Conservation (phyloP, 345 rosid genomes). For the Litchi chinensis region DNA sequence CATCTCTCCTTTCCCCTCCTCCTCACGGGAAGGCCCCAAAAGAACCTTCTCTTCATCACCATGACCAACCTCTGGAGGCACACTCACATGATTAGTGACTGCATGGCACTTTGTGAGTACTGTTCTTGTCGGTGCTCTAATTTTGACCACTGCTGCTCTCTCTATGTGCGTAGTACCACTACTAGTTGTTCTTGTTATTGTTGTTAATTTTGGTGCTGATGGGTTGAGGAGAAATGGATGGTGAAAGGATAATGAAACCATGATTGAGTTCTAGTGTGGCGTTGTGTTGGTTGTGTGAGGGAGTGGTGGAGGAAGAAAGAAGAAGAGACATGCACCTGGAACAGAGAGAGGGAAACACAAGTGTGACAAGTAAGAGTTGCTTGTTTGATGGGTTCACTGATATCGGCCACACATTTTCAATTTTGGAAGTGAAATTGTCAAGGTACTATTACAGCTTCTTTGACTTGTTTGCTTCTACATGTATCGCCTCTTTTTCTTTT, state of each 20-base stretch:
- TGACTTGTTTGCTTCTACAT: background rate
- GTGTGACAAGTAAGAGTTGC: conserved; percentile 15
- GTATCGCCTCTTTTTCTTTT: background rate
- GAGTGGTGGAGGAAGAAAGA: background rate
- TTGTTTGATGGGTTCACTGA: conserved; percentile 25
- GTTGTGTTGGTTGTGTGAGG: background rate
- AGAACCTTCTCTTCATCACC: conserved; percentile 32
- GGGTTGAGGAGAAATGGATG: conserved; percentile 20
- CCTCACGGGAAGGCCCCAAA: conserved; percentile 35
- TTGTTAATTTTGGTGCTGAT: conserved; percentile 13
- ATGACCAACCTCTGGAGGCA: conserved; percentile 20
- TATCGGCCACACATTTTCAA: conserved; percentile 35
- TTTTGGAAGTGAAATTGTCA: background rate
- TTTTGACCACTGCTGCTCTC: background rate
- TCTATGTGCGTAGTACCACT: background rate
- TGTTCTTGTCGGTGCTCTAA: background rate
- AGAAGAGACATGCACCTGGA: background rate
- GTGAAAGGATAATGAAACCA: conserved; percentile 27
- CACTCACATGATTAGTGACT: conserved; percentile 29
- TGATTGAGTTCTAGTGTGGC: background rate
- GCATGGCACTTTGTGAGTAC: conserved; percentile 30
- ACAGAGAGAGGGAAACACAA: background rate
- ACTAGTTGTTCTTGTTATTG: background rate
- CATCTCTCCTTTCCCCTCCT: conserved; percentile 46
- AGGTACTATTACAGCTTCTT: background rate